These are phyloP conservation scores for Fomitopsis pulvina DNA, from an alignment of 768 basidiomycete species.

Conservation along the genomic window DNA sequence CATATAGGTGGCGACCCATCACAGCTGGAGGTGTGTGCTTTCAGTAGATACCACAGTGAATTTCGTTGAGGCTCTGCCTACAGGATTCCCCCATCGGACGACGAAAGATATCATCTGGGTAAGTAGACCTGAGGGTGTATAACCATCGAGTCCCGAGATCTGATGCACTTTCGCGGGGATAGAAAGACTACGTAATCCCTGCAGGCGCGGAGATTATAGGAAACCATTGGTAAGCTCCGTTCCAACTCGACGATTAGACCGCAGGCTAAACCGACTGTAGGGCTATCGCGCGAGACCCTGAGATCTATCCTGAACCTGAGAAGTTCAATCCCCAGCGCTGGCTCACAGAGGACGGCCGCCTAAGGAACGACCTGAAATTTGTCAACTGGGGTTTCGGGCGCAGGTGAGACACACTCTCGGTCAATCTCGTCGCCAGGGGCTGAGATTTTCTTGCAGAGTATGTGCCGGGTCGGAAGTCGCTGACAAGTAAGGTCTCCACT, in stretches of 20 bases:
- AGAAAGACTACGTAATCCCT: slow-evolving; percentile 35
- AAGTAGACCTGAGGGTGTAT: neutral
- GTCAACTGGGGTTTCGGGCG: slow-evolving; percentile 32
- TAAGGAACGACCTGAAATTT: slow-evolving; percentile 23
- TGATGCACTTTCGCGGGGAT: neutral
- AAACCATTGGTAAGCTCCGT: slow-evolving; percentile 29
- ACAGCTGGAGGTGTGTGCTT: slow-evolving; percentile 25
- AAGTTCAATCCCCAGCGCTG: slow-evolving; percentile 27
- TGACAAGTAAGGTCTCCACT: slow-evolving; percentile 19
- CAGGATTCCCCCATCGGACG: slow-evolving; percentile 59
- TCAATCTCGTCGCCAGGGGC: neutral
- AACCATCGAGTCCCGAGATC: too few species aligned
- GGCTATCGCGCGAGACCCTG: slow-evolving; percentile 27
- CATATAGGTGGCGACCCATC: slow-evolving; percentile 35
- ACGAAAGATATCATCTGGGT: slow-evolving; percentile 62
- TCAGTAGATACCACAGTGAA: neutral
- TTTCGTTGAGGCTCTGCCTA: slow-evolving; percentile 15
- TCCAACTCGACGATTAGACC: neutral
- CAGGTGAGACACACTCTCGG: slow-evolving; percentile 17
- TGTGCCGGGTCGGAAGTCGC: slow-evolving; percentile 63
- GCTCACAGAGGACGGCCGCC: slow-evolving; percentile 22
- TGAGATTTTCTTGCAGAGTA: slow-evolving; percentile 31
- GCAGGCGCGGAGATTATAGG: slow-evolving; percentile 31
- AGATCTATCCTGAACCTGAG: slow-evolving; percentile 26
- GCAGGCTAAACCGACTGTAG: slow-evolving; percentile 3